phyloP scores from a whole-genome alignment of 2,329 filamentous ascomycete genomes.

The Zasmidium citrigriseum region DNA sequence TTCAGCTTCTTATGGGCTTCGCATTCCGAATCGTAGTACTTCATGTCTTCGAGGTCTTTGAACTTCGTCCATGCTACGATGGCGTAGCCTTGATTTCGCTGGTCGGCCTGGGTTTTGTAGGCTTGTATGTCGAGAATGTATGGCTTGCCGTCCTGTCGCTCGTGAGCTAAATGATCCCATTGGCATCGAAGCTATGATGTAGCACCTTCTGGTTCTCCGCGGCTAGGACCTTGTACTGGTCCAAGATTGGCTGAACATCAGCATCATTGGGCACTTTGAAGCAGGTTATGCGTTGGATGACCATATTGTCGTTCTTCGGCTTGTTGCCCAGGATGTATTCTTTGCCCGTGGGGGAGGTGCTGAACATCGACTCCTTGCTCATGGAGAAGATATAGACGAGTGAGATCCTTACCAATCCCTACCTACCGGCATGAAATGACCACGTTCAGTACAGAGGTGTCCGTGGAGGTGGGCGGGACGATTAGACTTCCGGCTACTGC shows the following conservation, averaged over 20 bases:
- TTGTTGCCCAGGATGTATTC: neutral
- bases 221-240: slow-evolving; percentile 46
- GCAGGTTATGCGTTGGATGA: slow-evolving; percentile 53
- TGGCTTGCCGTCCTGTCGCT: slow-evolving; percentile 64
- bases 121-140: slow-evolving; percentile 66
- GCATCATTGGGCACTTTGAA: slow-evolving; percentile 55
- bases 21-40: slow-evolving; percentile 66
- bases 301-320: slow-evolving; percentile 19
- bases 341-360: neutral
- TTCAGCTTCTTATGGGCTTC: slow-evolving; percentile 57
- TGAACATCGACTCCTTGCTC: neutral
- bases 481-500: neutral
- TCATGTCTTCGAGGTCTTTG: slow-evolving; percentile 65
- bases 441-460: neutral
- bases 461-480: neutral
- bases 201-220: slow-evolving; percentile 47
- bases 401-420: neutral
- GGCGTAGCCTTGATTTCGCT: slow-evolving; percentile 66
- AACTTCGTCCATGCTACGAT: slow-evolving; percentile 65
- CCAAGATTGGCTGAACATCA: slow-evolving; percentile 46
- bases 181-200: neutral
- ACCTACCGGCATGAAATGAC: neutral
- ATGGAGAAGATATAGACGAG: neutral
- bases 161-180: neutral
- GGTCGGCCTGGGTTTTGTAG: slow-evolving; percentile 57